Percentiles rank a stretch among this genome's conserved stretches.
Conservation (phyloP, 2,329 filamentous ascomycete genomes). For the Cladosporium sp. region DNA sequence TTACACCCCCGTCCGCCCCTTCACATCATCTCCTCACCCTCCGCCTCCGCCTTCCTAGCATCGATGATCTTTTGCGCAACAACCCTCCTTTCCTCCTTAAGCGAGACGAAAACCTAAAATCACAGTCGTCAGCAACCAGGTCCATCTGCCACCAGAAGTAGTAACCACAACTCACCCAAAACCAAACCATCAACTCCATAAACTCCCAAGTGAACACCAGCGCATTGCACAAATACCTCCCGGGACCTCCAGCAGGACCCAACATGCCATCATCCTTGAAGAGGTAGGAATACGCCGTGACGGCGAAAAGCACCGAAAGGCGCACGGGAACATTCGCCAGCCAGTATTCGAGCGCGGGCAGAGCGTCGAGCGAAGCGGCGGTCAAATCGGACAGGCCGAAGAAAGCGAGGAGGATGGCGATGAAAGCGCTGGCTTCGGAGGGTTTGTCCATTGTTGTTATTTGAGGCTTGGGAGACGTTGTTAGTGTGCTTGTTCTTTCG, state of each 20-base stretch:
- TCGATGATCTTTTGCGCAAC: slow-evolving; percentile 31
- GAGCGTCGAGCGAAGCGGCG: slow-evolving; percentile 42
- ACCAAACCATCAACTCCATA: slow-evolving; percentile 78
- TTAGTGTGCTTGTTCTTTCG: too few relatives aligned
- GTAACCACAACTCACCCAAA: slow-evolving; percentile 76
- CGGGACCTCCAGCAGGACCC: slow-evolving; percentile 31
- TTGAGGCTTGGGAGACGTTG: too few relatives aligned
- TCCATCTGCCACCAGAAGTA: too few relatives aligned
- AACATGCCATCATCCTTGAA: slow-evolving; percentile 52
- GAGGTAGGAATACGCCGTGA: slow-evolving; percentile 63
- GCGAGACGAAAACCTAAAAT: slow-evolving; percentile 56
- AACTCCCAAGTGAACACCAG: slow-evolving; percentile 82
- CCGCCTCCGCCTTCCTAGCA: slow-evolving; percentile 30
- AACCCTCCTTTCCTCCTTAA: slow-evolving; percentile 59
- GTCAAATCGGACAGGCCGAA: slow-evolving; percentile 47
- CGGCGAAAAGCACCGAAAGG: slow-evolving; percentile 56
- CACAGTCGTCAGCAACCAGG: slow-evolving; percentile 6
- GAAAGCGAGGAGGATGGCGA: slow-evolving; percentile 67
- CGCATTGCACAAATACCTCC: slow-evolving; percentile 72
- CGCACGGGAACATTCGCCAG: slow-evolving; percentile 58
- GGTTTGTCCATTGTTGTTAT: slow-evolving; percentile 64
- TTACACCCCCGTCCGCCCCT: too few relatives aligned
- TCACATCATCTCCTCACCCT: too few relatives aligned
- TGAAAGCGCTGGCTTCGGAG: slow-evolving; percentile 62
- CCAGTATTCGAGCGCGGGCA: slow-evolving; percentile 44